phyloP scores from a whole-genome alignment of 345 rosid genomes.

The Eucalyptus fibrosa region DNA sequence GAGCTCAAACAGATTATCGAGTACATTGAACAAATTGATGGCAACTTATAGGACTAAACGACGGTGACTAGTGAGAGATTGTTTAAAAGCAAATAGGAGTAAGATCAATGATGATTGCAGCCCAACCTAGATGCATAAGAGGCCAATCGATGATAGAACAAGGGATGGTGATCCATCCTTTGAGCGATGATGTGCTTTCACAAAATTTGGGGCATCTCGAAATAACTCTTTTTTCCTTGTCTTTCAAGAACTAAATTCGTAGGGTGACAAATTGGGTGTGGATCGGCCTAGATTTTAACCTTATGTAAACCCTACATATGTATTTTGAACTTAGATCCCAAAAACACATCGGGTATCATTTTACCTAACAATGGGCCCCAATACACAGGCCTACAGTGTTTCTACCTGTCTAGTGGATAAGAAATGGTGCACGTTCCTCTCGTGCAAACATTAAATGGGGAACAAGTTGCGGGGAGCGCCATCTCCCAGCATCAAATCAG shows the following conservation, averaged over 20 bases:
- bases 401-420: neutral
- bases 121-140: neutral
- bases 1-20: fast-evolving
- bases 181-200: fast-evolving
- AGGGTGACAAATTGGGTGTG: neutral
- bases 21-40: neutral
- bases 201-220: neutral
- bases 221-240: neutral
- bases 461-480: neutral
- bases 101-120: neutral
- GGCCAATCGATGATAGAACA: neutral
- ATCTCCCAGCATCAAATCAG: neutral
- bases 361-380: neutral
- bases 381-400: neutral
- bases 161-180: neutral
- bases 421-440: neutral
- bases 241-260: neutral
- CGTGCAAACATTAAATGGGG: neutral
- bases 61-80: neutral
- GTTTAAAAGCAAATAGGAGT: neutral
- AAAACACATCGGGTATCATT: neutral
- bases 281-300: neutral
- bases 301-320: neutral
- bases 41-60: neutral
- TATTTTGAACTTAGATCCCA: no score